Evolutionary conservation across 768 basidiomycete species (phyloP), one percentile per base, ranked within the genome.

Genomic region (Amanita inopinata): DNA sequence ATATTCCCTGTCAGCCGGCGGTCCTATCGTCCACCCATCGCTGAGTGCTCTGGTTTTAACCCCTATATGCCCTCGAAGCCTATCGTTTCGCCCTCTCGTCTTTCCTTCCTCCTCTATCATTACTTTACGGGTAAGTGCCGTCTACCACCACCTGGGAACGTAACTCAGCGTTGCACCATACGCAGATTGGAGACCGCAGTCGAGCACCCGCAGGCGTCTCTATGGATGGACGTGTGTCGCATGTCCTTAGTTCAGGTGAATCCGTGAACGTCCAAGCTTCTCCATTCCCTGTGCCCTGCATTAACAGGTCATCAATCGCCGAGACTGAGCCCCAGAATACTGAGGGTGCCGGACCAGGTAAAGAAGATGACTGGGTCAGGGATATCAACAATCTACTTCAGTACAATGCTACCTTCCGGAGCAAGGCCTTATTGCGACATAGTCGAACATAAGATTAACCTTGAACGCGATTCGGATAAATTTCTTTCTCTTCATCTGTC

Each of bases 361-460:
- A 83, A 54, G 86, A 88, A 52, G 87, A 90, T 55, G 90, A 91
- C 53, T 96, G 92, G 92, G 90, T 93, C n/a, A 72, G 87, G 43
- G 92, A 96, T 56, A 96, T 96, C 61, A 94, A 94, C 60, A 91
- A 90, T 51, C 63, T 96, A 46, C 63, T 96, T 43, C 90, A 93
- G 61, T 96, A 94, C 64, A 96, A 96, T 51, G 88, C 88, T 20
- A 90, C 91, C 0, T 96, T 96, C 61, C 67, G 87, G 57, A 88
- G 86, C 66, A 90, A 90, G 61, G 86, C 84, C n/a, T 64, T 88
- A 46, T 60, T 87, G 48, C 64, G 81, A 51, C 82, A 88, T 52
- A 79, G 75, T 55, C 72, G 83, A 49, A 74, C 75, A n/a, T 80
- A 59, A n/a, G n/a, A 70, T 18, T 9, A 32, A 6, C n/a, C n/a